These are phyloP conservation scores for Pholiota adiposa DNA, from an alignment of 1,284 basidiomycete genomes.

Conservation along the genomic window DNA sequence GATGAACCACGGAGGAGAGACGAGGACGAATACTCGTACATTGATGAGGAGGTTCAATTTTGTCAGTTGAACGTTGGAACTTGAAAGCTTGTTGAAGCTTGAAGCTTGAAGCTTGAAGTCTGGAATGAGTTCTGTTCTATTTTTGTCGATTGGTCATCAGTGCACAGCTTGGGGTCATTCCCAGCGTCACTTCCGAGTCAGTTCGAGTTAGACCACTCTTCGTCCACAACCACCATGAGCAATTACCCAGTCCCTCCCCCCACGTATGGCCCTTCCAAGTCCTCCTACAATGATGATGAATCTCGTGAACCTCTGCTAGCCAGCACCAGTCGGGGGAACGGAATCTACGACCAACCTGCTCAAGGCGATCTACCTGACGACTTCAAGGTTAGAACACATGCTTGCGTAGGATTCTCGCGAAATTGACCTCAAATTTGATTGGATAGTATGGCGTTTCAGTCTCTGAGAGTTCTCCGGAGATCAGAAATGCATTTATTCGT, in stretches of 20 bases:
- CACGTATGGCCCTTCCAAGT: conserved; percentile 50
- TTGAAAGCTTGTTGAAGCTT: no score
- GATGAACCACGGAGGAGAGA: no score
- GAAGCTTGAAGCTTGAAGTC: no score
- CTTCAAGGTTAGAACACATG: conserved; percentile 65
- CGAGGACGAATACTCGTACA: no score
- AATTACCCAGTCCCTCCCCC: conserved; percentile 60
- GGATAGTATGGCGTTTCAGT: conserved; percentile 77
- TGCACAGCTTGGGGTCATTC: not conserved
- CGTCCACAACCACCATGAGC: conserved; percentile 40
- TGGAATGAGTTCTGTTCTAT: not conserved
- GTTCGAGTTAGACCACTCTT: conserved; percentile 9
- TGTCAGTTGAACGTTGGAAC: no score
- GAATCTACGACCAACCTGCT: conserved; percentile 72
- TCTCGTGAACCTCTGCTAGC: conserved; percentile 46
- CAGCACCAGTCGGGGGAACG: conserved; percentile 41
- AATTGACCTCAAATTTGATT: not conserved
- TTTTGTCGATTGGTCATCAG: conserved; percentile 6
- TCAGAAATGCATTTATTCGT: conserved; percentile 75
- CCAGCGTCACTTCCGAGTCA: no score
- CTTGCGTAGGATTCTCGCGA: conserved; percentile 1
- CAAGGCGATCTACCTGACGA: conserved; percentile 78
- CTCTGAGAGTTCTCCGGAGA: conserved; percentile 71
- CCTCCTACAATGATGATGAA: conserved; percentile 34
- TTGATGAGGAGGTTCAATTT: no score